Conservation (phyloP, 176 grass and related monocot genomes). For the Canna indica region DNA sequence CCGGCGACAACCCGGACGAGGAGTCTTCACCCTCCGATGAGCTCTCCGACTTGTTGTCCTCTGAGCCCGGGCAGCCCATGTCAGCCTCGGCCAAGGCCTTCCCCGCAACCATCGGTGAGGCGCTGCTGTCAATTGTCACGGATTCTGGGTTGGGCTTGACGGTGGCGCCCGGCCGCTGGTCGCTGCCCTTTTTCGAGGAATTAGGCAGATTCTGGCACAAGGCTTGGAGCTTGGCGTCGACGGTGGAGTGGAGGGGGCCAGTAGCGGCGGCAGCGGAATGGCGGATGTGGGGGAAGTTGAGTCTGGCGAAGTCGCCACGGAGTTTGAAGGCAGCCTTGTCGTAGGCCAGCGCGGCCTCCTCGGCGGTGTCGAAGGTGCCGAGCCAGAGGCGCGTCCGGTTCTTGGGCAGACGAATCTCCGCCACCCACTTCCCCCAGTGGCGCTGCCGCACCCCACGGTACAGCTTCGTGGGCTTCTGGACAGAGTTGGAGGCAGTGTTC, state of each 20-base stretch:
- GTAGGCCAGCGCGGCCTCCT: conserved; percentile 75
- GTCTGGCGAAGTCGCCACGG: conserved; percentile 81
- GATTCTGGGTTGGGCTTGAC: background rate
- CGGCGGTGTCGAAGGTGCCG: conserved; percentile 6
- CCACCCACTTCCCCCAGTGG: conserved; percentile 99
- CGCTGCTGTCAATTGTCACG: conserved; percentile 12
- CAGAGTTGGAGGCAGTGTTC: conserved; percentile 42
- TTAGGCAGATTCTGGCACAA: conserved; percentile 57
- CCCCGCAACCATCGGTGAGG: conserved; percentile 3
- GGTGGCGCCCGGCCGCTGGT: conserved; percentile 13
- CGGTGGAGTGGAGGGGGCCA: conserved; percentile 61
- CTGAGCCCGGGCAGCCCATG: background rate
- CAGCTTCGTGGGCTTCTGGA: conserved; percentile 48
- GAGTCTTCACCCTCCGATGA: conserved; percentile 54
- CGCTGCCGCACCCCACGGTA: conserved; percentile 97
- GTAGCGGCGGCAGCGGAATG: background rate
- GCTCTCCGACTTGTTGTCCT: conserved; percentile 42
- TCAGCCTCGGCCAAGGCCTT: conserved; percentile 2
- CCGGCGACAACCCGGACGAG: conserved; percentile 33
- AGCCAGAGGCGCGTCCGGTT: conserved; percentile 11
- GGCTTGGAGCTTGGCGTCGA: conserved; percentile 90
- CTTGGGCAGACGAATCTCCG: conserved; percentile 12
- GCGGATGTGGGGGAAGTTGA: conserved; percentile 84
- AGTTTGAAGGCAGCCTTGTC: conserved; percentile 96
- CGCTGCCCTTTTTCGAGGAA: conserved; percentile 10